phyloP scores from a whole-genome alignment of 176 grass and related monocot species.

The Triticum dicoccoides region DNA sequence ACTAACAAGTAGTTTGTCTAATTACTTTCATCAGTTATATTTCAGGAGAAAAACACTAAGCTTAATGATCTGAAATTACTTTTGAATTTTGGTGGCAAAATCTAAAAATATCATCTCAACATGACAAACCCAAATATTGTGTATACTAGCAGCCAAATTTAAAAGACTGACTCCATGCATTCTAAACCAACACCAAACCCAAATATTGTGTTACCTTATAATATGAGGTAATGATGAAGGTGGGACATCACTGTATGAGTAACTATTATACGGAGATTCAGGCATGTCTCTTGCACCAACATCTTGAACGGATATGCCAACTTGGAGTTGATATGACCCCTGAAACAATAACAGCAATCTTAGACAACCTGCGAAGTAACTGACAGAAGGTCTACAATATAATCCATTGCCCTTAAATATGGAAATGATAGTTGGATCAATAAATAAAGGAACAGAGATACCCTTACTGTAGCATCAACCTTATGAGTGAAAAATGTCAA shows the following conservation, averaged over 20 bases:
- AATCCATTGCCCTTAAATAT: slow-evolving; percentile 7
- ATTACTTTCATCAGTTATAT: not conserved
- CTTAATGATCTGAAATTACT: not conserved
- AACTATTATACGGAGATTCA: slow-evolving; percentile 66
- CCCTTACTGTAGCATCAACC: slow-evolving; percentile 66
- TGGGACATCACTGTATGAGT: slow-evolving; percentile 75
- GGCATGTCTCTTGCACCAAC: slow-evolving; percentile 63
- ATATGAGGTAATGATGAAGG: slow-evolving; percentile 67
- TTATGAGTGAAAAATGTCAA: slow-evolving; percentile 74
- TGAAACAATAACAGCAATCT: slow-evolving; percentile 44
- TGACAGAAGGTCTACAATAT: not conserved
- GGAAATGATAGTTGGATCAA: not conserved
- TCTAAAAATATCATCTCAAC: not conserved
- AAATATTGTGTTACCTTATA: slow-evolving; percentile 50
- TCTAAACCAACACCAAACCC: not conserved
- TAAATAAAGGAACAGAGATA: slow-evolving; percentile 1
- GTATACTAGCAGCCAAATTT: not conserved
- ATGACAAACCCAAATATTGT: not conserved
- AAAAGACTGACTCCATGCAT: not conserved
- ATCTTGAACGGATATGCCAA: slow-evolving; percentile 77
- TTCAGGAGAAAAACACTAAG: not conserved
- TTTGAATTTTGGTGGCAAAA: not conserved
- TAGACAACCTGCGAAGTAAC: not conserved
- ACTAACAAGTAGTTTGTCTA: too few relatives aligned
- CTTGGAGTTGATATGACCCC: slow-evolving; percentile 81